Evolutionary conservation across 805 yeast species (phyloP).

Genomic region (Limtongia smithiae): DNA sequence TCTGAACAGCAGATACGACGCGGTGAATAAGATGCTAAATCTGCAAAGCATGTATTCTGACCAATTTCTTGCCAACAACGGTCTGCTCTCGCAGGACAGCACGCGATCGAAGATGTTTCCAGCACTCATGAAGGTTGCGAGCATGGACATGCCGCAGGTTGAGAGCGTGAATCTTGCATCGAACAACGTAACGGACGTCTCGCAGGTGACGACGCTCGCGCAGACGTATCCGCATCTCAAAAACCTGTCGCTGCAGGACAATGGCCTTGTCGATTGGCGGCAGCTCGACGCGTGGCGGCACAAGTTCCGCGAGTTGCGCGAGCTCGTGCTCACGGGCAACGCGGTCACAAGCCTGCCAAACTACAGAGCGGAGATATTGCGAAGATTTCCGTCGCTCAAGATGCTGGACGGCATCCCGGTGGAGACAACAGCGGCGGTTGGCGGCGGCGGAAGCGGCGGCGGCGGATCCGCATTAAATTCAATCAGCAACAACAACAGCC

Average conservation of each 20-base stretch:
- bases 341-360: constrained; percentile 48
- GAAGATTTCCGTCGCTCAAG: constrained; percentile 72
- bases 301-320: constrained; percentile 69
- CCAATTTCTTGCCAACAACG: constrained; percentile 53
- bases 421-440: constrained; percentile 50
- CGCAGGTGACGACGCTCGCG: constrained; percentile 59
- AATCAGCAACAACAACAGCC: not conserved
- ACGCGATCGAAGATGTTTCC: constrained; percentile 70
- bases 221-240: constrained; percentile 68
- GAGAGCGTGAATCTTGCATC: constrained; percentile 48
- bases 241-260: constrained; percentile 77
- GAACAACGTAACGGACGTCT: constrained; percentile 62
- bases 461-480: not conserved
- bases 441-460: constrained; percentile 1
- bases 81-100: constrained; percentile 58
- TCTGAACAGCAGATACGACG: constrained; percentile 63
- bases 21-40: constrained; percentile 62
- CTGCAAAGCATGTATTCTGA: constrained; percentile 64
- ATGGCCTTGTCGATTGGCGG: constrained; percentile 57
- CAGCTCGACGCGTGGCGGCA: constrained; percentile 71
- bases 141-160: constrained; percentile 13
- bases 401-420: constrained; percentile 74
- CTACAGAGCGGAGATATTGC: constrained; percentile 60
- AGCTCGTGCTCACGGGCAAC: constrained; percentile 72
- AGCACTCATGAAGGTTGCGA: constrained; percentile 50